phyloP scores from a whole-genome alignment of 495 filamentous ascomycete genomes.

The Cryomyces minteri region DNA sequence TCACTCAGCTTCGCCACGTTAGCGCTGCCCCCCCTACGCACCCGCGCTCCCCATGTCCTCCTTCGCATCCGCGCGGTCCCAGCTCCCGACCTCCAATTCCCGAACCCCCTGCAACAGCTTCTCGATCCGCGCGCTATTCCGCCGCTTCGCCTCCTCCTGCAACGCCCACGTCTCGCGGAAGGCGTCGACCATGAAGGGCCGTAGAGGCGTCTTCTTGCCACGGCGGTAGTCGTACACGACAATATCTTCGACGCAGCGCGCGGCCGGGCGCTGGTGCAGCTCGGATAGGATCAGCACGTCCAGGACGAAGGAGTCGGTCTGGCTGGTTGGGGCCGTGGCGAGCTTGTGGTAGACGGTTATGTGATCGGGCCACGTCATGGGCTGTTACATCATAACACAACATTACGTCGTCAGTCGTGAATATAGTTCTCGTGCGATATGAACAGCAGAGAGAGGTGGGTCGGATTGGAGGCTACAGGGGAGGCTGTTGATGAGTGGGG shows the following conservation, averaged over 20 bases:
- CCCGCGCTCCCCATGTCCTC: conserved; percentile 46
- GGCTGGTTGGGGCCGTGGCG: conserved; percentile 26
- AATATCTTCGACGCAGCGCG: conserved; percentile 63
- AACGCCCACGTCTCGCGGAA: conserved; percentile 44
- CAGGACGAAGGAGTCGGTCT: conserved; percentile 35
- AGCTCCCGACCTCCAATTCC: conserved; percentile 49
- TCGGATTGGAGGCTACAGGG: too few relatives aligned
- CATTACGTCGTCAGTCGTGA: not conserved
- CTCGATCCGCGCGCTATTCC: conserved; percentile 27
- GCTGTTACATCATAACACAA: conserved; percentile 29
- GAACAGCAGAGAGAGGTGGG: not conserved
- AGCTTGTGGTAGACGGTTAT: conserved; percentile 84
- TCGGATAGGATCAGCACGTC: conserved; percentile 61
- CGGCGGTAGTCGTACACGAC: conserved; percentile 68
- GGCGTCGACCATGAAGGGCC: conserved; percentile 44
- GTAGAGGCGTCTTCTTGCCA: conserved; percentile 37
- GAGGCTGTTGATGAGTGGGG: too few relatives aligned
- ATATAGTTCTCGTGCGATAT: not conserved
- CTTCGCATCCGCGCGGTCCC: conserved; percentile 51
- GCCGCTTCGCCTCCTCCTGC: conserved; percentile 42
- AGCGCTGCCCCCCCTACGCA: not conserved
- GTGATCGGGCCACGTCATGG: conserved; percentile 73
- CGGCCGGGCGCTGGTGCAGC: conserved; percentile 56
- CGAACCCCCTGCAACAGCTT: conserved; percentile 36
- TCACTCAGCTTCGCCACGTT: too few relatives aligned